Evolutionary conservation across 805 yeast genomes (phyloP), one percentile per base, ranked within the genome.

Genomic region (Wickerhamiella cacticola): DNA sequence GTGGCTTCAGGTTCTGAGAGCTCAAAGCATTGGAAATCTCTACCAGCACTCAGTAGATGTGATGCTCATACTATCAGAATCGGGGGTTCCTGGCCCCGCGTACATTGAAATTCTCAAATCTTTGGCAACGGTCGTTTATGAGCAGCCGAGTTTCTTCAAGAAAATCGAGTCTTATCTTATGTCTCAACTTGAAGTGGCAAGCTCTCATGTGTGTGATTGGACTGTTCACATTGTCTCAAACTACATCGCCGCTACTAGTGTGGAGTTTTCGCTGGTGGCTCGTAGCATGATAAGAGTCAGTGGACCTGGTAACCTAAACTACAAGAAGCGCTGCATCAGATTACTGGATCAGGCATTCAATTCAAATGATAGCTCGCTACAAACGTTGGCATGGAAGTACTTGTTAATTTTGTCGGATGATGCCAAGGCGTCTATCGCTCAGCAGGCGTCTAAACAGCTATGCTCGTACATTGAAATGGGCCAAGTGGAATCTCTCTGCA

Each of bases 21-120:
- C 36, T 4, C 28, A 39, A 18, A 43, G 31, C n/a, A 47, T 50
- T 6, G 50, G 50, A 8, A 23, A 19, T 8, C 21, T 35, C 31
- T 50, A 50, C 25, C 45, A 39, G 16, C 39, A 44, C 12, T 41
- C 45, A 18, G 26, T 50, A 24, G 52, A 47, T 15, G 38, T 45
- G 10, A 39, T 50, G 48, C 44, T 50, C 3, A 31, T 28, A 10
- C 33, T 42, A 3, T 38, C 50, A 2, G 46, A 47, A 22, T 21
- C 28, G 4, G 48, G 44, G 15, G 24, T 46, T 3, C 39, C 50
- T 2, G 50, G 43, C 19, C 40, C 40, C 19, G 45, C 31, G 12
- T 46, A 46, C 7, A 48, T 50, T 5, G 52, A 47, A 12, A 38
- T 47, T n/a, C 46, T 50, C 22, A 46, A 41, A 15, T 28, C 48